Evolutionary conservation across 768 basidiomycete genomes (phyloP).

Genomic region (Gyrodon lividus): DNA sequence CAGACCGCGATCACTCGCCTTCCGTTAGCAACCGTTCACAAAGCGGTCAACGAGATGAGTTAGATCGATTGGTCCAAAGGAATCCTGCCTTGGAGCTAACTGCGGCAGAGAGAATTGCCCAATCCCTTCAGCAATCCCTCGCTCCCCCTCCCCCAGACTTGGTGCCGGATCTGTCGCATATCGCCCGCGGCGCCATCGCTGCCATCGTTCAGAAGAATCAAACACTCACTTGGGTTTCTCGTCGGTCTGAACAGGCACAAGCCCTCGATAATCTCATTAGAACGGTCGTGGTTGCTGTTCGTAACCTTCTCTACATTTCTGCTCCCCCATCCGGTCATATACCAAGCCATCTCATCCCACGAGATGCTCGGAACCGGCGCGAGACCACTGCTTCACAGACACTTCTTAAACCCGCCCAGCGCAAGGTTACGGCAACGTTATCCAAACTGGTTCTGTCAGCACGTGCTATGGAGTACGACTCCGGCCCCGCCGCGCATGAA

Average conservation of each 20-base stretch:
- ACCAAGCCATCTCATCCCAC: conserved; percentile 52
- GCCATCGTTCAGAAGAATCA: conserved; percentile 59
- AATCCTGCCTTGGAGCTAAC: conserved; percentile 47
- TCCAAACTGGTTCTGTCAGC: conserved; percentile 88
- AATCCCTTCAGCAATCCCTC: conserved; percentile 59
- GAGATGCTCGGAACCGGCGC: conserved; percentile 45
- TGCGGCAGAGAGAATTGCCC: conserved; percentile 65
- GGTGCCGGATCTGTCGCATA: conserved; percentile 59
- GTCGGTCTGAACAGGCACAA: conserved; percentile 53
- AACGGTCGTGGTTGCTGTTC: conserved; percentile 65
- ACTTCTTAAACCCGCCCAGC: conserved; percentile 74
- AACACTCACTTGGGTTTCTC: conserved; percentile 42
- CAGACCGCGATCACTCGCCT: conserved; percentile 32
- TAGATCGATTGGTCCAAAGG: conserved; percentile 15
- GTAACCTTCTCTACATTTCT: conserved; percentile 72
- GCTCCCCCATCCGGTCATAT: conserved; percentile 61
- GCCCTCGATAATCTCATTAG: conserved; percentile 64
- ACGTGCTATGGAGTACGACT: conserved; percentile 86
- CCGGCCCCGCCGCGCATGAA: conserved; percentile 58
- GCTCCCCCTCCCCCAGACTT: conserved; percentile 56
- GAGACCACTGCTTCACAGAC: conserved; percentile 48
- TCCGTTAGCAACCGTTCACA: conserved; percentile 33
- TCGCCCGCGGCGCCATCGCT: conserved; percentile 58
- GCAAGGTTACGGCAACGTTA: conserved; percentile 85
- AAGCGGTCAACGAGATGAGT: conserved; percentile 21